Base-by-base conservation (phyloP, 2,329 filamentous ascomycete genomes). In the Hymenoscyphus scutula region DNA sequence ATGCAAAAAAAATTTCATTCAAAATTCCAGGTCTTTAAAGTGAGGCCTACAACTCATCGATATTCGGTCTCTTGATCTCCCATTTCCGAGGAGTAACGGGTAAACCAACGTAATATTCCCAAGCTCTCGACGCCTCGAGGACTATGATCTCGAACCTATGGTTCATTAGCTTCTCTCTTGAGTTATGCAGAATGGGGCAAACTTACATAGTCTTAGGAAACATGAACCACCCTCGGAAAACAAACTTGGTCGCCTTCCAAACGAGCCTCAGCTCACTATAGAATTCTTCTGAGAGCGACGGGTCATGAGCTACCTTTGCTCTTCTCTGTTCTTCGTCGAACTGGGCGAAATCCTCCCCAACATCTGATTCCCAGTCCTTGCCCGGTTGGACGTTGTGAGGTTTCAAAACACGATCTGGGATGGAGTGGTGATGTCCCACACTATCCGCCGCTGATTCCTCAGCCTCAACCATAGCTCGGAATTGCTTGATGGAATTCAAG, bases 121-220 rank as follows among this genome's bases (percentile, higher is more conserved):
- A 89, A 30, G 85, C 67, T 45, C 86, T 79, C 29, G 76, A 77
- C 6, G 79, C 61, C 72, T 89, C 87, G 4, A 82, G 74, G 29
- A 82, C 68, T 17, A 80, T 65, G 53, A 89, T 84, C 59, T 79
- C 76, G 60, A 77, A 78, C 56, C 82, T 85, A 63, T 61, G 23
- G 5, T 29, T n/a, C 34, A 30, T 71, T 71, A 69, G 65, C 15
- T 23, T 19, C 48, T n/a, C 41, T 45, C 64, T 57, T 23, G 13
- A 6, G 32, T 60, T 38, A 48, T 10, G 13, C n/a, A 53, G 29
- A 17, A 48, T 25, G 7, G 41, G 19, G 29, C 19, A 45, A 64
- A 86, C 90, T 86, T 82, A 95, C 90, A 90, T 62, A 65, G 82
- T 83, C 54, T 76, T 80, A 0, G 93, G 93, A 56, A 92, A 79